Base-by-base conservation (phyloP, 2,329 filamentous ascomycete species). In the Aspergillus bombycis region DNA sequence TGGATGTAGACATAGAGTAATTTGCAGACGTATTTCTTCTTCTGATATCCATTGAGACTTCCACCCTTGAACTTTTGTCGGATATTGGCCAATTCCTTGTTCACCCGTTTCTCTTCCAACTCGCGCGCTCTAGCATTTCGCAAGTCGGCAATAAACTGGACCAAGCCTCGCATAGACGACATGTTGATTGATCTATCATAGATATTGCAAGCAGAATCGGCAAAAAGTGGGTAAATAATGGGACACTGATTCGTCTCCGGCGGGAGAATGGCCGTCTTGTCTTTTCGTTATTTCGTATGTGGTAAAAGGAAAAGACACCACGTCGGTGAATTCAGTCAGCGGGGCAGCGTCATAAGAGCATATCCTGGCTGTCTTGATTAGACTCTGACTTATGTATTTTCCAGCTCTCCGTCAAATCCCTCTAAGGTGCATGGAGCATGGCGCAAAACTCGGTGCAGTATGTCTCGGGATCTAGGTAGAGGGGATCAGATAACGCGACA, bases 1-100 rank as follows among this genome's bases (percentile, higher is more conserved):
- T 99, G 87, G 65, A 99, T 99, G 80, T 99, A 99, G 74, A 99
- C 98, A 79, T 99, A 99, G 66, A 99, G 85, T 70, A 99, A 88
- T 89, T 99, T 99, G 92, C 95, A 99, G 70, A 99, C 95, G 78
- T 99, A 99, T 91, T 99, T 99, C 87, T 99, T 99, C 85, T 96
- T 97, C 84, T 97, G 93, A 77, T 99, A 99, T 69, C 95, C 96
- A 76, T 91, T 97, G 63, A 99, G 83, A 75, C 86, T 95, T 68
- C 93, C 94, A 78, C 95, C 92, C 86, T 96, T 97, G 84, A 98
- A 99, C 81, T 98, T 98, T 82, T 97, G 93, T 75, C 93, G 89
- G 78, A 99, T 99, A 77, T 99, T 99, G 76, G 95, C 95, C 78
- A 99, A 82, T 83, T 99, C 95, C 84, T 99, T 99, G 81, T 99